phyloP scores from a whole-genome alignment of 1,284 basidiomycete genomes.

The Pseudozyma tsukubaensis region DNA sequence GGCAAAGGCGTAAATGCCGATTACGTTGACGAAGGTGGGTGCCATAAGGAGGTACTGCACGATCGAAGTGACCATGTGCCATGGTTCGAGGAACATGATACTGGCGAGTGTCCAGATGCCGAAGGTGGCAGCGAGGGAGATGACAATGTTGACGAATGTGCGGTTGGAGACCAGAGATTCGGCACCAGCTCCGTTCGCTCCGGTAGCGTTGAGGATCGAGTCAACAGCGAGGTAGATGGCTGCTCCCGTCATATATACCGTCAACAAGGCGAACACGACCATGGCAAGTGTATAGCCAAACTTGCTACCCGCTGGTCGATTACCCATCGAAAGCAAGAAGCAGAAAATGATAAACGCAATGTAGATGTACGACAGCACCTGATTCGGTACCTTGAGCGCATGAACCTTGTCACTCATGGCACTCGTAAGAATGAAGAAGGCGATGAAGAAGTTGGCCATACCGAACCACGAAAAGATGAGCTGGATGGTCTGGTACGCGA shows the following conservation, averaged over 20 bases:
- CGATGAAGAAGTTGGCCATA: constrained; percentile 62
- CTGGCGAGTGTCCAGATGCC: constrained; percentile 64
- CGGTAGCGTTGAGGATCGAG: constrained; percentile 51
- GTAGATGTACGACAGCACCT: constrained; percentile 66
- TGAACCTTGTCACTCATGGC: constrained; percentile 54
- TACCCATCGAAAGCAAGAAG: constrained; percentile 67
- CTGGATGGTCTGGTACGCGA: constrained; percentile 65
- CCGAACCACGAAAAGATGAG: constrained; percentile 66
- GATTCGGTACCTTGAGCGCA: constrained; percentile 58
- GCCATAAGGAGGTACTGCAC: constrained; percentile 66
- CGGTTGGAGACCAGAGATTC: constrained; percentile 48
- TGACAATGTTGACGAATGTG: constrained; percentile 64
- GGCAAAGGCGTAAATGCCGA: constrained; percentile 67
- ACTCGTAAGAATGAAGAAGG: constrained; percentile 63
- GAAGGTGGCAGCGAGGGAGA: constrained; percentile 65
- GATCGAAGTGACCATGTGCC: constrained; percentile 67
- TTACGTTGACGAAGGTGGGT: constrained; percentile 66
- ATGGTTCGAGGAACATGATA: constrained; percentile 65
- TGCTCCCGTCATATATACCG: constrained; percentile 64
- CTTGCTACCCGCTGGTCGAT: constrained; percentile 64
- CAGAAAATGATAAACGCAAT: constrained; percentile 67
- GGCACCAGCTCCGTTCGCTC: constrained; percentile 29
- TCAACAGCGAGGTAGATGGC: constrained; percentile 60
- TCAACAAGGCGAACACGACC: constrained; percentile 64
- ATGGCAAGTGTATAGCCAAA: constrained; percentile 62